Conservation (phyloP, 495 filamentous ascomycete genomes). For the Corynascus novoguineensis region DNA sequence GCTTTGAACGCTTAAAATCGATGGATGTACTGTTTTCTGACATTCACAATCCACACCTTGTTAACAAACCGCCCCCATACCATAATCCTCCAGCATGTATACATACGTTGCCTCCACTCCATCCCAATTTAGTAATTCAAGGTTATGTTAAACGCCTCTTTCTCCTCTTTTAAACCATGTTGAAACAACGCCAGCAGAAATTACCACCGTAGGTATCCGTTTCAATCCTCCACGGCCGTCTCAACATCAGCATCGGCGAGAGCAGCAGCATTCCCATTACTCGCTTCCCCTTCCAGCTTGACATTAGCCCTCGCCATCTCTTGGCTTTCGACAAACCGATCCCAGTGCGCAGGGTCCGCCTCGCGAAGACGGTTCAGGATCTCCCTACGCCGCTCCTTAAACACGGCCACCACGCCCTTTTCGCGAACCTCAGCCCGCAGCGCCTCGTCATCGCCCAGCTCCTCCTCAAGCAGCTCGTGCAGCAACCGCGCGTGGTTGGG, state of each 20-base stretch:
- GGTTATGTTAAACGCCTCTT: too few relatives aligned
- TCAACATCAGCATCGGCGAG: background rate
- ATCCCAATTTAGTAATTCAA: background rate
- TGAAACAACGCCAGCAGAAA: too few relatives aligned
- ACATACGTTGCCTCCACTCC: background rate
- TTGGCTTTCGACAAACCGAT: constrained; percentile 60
- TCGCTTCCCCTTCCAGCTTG: constrained; percentile 1
- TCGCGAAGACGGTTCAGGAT: constrained; percentile 47
- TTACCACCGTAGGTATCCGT: too few relatives aligned
- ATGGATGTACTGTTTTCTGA: too few relatives aligned
- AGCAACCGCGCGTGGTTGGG: constrained; percentile 52
- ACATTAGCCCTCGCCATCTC: constrained; percentile 59
- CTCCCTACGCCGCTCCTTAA: constrained; percentile 51
- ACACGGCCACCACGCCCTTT: constrained; percentile 52
- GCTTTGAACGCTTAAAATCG: too few relatives aligned
- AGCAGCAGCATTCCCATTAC: background rate
- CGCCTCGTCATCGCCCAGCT: constrained; percentile 56
- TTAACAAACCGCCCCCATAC: too few relatives aligned
- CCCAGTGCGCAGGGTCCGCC: constrained; percentile 56
- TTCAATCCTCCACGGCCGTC: background rate
- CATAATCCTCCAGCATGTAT: too few relatives aligned
- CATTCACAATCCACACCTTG: too few relatives aligned
- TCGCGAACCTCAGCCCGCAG: constrained; percentile 50
- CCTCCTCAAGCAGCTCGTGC: constrained; percentile 58
- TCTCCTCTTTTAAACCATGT: too few relatives aligned